Conservation (phyloP, 2,329 filamentous ascomycete genomes). For the Eutypa lata region DNA sequence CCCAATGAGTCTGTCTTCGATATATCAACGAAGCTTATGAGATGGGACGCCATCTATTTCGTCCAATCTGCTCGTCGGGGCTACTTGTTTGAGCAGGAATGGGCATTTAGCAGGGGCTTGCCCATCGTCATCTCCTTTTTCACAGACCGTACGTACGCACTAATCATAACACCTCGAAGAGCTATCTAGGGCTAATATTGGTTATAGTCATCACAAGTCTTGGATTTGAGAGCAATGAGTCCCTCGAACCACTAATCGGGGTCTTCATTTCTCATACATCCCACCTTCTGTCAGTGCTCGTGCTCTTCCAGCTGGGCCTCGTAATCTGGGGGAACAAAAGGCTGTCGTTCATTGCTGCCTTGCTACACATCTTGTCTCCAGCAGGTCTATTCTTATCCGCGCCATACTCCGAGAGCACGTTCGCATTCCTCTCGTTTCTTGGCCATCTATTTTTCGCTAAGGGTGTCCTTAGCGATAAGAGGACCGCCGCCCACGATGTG, state of each 20-base stretch:
- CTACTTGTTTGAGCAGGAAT: conserved; percentile 77
- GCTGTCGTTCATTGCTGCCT: conserved; percentile 66
- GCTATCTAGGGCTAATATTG: conserved; percentile 3
- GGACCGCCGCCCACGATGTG: conserved; percentile 36
- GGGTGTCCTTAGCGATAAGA: conserved; percentile 33
- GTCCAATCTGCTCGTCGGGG: conserved; percentile 59
- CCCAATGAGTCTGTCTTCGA: conserved; percentile 29
- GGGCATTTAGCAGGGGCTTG: conserved; percentile 66
- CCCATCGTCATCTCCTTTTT: conserved; percentile 40
- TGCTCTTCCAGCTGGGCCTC: conserved; percentile 65
- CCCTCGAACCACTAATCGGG: conserved; percentile 50
- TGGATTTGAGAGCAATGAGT: conserved; percentile 19
- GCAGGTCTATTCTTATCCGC: conserved; percentile 87
- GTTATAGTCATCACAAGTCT: conserved; percentile 20
- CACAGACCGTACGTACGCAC: conserved; percentile 25
- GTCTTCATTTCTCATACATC: conserved; percentile 67
- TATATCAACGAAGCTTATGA: conserved; percentile 57
- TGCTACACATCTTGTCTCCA: conserved; percentile 79
- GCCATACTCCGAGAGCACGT: conserved; percentile 78
- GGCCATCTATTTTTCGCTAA: conserved; percentile 69
- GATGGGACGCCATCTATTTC: conserved; percentile 84
- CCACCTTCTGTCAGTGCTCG: conserved; percentile 72
- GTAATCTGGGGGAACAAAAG: conserved; percentile 48
- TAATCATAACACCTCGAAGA: neutral
- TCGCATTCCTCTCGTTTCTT: conserved; percentile 71